These are phyloP conservation scores for Metschnikowia chrysomelidarum DNA, from an alignment of 805 yeast species.

Conservation along the genomic window DNA sequence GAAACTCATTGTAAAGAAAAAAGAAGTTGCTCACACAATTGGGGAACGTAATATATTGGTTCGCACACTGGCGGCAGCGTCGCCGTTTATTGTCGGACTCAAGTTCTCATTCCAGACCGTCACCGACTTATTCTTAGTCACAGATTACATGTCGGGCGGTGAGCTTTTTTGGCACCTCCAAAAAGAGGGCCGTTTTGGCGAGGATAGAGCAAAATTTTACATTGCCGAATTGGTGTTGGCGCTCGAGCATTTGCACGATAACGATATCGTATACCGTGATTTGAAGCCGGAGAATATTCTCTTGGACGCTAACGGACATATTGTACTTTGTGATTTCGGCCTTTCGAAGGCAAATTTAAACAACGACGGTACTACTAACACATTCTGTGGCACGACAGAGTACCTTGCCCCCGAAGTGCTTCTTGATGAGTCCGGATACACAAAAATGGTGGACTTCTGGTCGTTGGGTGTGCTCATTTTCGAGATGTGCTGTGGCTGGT, in stretches of 20 bases:
- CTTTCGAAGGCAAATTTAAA: conserved; percentile 89
- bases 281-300: conserved; percentile 95
- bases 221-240: conserved; percentile 95
- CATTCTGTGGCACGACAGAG: conserved; percentile 98
- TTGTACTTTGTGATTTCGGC: conserved; percentile 96
- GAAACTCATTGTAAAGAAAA: conserved; percentile 92
- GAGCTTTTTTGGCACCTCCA: conserved; percentile 96
- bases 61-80: conserved; percentile 82
- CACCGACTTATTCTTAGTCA: conserved; percentile 84
- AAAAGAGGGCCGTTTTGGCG: conserved; percentile 91
- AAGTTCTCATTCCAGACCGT: conserved; percentile 97
- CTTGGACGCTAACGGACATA: conserved; percentile 95
- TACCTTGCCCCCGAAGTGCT: conserved; percentile 96
- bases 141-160: conserved; percentile 98
- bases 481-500: conserved; percentile 99
- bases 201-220: conserved; percentile 93
- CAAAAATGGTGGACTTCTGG: conserved; percentile 99
- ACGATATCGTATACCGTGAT: conserved; percentile 94
- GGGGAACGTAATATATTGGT: conserved; percentile 96
- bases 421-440: conserved; percentile 93
- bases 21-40: conserved; percentile 96
- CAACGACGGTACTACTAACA: conserved; percentile 86
- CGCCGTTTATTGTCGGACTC: conserved; percentile 93
- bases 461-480: conserved; percentile 93
- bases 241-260: conserved; percentile 90